These are phyloP conservation scores for Fusarium equiseti DNA, from an alignment of 2,329 filamentous ascomycete species.

Conservation along the genomic window DNA sequence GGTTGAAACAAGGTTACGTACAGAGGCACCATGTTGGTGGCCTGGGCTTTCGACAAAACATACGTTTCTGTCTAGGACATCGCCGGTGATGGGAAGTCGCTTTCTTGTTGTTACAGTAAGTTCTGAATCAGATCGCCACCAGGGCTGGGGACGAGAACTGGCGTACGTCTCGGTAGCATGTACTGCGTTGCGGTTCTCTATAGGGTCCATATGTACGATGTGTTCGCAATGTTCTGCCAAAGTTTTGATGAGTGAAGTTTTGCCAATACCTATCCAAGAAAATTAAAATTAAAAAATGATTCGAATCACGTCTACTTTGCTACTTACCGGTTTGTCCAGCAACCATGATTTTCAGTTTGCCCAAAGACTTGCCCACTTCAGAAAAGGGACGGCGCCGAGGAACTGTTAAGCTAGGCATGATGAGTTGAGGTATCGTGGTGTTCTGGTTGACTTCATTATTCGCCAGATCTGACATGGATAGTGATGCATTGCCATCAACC, in stretches of 20 bases:
- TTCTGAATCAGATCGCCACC: slow-evolving; percentile 89
- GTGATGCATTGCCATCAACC: slow-evolving; percentile 31
- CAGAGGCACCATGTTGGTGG: slow-evolving; percentile 65
- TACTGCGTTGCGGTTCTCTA: slow-evolving; percentile 52
- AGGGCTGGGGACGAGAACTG: slow-evolving; percentile 85
- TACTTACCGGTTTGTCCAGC: slow-evolving; percentile 78
- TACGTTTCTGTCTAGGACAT: slow-evolving; percentile 88
- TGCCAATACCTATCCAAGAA: slow-evolving; percentile 75
- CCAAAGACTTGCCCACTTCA: slow-evolving; percentile 83
- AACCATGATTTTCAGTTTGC: slow-evolving; percentile 88
- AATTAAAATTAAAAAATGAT: background rate
- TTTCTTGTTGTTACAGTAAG: slow-evolving; percentile 68
- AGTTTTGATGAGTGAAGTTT: slow-evolving; percentile 88
- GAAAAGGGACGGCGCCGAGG: slow-evolving; percentile 91
- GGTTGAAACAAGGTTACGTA: slow-evolving; percentile 52
- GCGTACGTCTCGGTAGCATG: slow-evolving; percentile 77
- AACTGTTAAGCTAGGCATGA: slow-evolving; percentile 97
- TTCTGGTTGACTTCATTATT: slow-evolving; percentile 37
- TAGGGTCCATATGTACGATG: slow-evolving; percentile 90
- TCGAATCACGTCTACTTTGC: background rate
- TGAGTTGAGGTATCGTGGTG: slow-evolving; percentile 76
- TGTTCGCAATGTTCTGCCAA: slow-evolving; percentile 89
- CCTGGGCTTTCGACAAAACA: slow-evolving; percentile 92
- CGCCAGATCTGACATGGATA: slow-evolving; percentile 32
- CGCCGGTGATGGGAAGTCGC: slow-evolving; percentile 75